phyloP scores from a whole-genome alignment of 106 monocot genomes.

The Apostasia ramifera region DNA sequence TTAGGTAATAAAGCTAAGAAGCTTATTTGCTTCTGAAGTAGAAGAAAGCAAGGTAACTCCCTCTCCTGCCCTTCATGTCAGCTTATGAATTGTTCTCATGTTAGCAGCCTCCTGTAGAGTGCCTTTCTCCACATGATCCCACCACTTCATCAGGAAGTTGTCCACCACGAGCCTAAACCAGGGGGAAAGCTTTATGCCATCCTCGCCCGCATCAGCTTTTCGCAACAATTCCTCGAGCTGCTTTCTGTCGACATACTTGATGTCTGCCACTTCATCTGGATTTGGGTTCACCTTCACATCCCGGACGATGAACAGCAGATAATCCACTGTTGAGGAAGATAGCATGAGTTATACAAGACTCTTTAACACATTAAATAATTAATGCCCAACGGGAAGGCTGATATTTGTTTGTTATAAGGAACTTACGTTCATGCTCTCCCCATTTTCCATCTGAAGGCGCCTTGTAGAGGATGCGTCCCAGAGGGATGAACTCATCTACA shows the following conservation, averaged over 20 bases:
- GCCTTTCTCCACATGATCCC: conserved; percentile 73
- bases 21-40: too few relatives aligned
- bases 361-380: not conserved
- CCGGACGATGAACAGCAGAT: conserved; percentile 63
- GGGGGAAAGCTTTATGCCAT: conserved; percentile 63
- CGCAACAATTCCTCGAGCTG: conserved; percentile 52
- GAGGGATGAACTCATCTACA: conserved; percentile 60
- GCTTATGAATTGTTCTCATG: conserved; percentile 66
- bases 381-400: not conserved
- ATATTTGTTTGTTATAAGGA: not conserved
- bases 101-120: conserved; percentile 54
- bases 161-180: conserved; percentile 86
- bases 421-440: conserved; percentile 83
- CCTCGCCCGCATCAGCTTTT: conserved; percentile 68
- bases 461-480: conserved; percentile 78
- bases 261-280: conserved; percentile 65
- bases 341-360: not conserved
- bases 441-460: conserved; percentile 91
- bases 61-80: conserved; percentile 13
- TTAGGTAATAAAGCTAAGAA: too few relatives aligned
- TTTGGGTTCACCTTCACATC: conserved; percentile 57
- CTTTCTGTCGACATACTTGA: conserved; percentile 59
- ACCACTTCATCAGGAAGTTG: conserved; percentile 80
- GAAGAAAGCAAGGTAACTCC: too few relatives aligned
- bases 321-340: conserved; percentile 49